Percentiles rank a stretch among this genome's conserved stretches.
These are phyloP conservation scores for Lepidium sativum DNA, from an alignment of 345 rosid species.

Conservation along the genomic window DNA sequence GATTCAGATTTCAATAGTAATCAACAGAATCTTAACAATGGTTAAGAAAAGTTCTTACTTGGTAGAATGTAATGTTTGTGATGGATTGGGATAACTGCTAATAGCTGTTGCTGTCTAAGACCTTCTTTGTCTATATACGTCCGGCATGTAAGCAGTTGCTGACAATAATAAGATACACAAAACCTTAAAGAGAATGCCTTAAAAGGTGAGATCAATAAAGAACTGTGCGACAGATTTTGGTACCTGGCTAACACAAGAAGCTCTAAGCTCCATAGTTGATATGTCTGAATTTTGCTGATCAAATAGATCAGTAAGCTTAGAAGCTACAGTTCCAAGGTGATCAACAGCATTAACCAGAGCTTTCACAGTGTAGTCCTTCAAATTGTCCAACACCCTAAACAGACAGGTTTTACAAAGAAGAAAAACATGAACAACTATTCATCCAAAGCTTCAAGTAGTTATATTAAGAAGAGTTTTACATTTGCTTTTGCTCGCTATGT, in stretches of 20 bases:
- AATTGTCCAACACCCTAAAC: constrained; percentile 80
- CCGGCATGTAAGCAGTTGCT: constrained; percentile 85
- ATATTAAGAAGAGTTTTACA: constrained; percentile 34
- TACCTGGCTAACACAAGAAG: constrained; percentile 78
- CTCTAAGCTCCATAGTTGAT: constrained; percentile 64
- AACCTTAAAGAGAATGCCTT: not conserved
- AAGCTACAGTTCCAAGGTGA: constrained; percentile 98
- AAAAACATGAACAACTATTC: not conserved
- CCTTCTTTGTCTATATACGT: constrained; percentile 70
- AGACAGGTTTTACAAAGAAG: not conserved
- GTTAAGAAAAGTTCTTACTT: constrained; percentile 40
- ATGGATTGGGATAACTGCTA: constrained; percentile 81
- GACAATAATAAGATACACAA: constrained; percentile 11
- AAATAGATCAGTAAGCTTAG: constrained; percentile 77
- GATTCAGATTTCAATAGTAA: not conserved
- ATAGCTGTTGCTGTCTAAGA: constrained; percentile 75
- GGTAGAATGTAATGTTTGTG: constrained; percentile 93
- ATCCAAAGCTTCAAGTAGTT: not conserved
- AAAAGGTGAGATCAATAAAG: not conserved
- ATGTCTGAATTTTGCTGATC: constrained; percentile 78
- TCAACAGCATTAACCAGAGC: constrained; percentile 97
- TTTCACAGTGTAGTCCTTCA: constrained; percentile 86
- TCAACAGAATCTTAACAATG: not conserved
- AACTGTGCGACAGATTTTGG: not conserved
- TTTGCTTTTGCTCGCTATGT: constrained; percentile 90